Evolutionary conservation across 495 filamentous ascomycete genomes (phyloP).

Genomic region (Xylaria grammica): DNA sequence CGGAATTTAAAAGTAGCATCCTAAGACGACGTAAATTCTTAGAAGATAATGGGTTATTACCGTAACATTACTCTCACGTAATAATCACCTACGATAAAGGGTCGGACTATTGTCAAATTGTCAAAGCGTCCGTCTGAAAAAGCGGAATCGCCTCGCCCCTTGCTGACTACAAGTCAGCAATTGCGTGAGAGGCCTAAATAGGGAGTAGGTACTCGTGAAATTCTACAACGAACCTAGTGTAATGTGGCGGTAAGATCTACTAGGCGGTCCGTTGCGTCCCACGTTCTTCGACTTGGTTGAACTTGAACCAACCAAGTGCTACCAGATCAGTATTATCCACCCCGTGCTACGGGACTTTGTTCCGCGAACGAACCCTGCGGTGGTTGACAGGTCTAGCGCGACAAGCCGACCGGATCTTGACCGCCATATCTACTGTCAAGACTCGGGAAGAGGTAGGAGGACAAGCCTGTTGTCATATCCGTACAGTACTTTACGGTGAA

Average conservation of each 20-base stretch:
- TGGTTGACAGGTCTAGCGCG: not conserved
- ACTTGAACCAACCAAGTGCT: constrained; percentile 9
- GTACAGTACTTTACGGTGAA: not conserved
- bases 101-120: constrained; percentile 2
- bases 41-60: too few relatives aligned
- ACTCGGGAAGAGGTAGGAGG: constrained; percentile 1
- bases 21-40: too few relatives aligned
- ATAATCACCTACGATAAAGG: too few relatives aligned
- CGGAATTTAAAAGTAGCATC: too few relatives aligned
- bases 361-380: not conserved
- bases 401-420: constrained; percentile 10
- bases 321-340: constrained; percentile 13
- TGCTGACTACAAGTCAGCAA: constrained; percentile 17
- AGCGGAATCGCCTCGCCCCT: not conserved
- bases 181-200: not conserved
- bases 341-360: not conserved
- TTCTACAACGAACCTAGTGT: not conserved
- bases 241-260: constrained; percentile 13
- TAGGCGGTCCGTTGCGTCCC: constrained; percentile 17
- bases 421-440: not conserved
- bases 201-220: constrained; percentile 1
- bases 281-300: not conserved
- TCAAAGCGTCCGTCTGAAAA: too few relatives aligned
- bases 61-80: too few relatives aligned
- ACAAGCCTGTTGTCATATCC: not conserved